Conservation (phyloP, 495 filamentous ascomycete genomes). For the Daldinia decipiens region DNA sequence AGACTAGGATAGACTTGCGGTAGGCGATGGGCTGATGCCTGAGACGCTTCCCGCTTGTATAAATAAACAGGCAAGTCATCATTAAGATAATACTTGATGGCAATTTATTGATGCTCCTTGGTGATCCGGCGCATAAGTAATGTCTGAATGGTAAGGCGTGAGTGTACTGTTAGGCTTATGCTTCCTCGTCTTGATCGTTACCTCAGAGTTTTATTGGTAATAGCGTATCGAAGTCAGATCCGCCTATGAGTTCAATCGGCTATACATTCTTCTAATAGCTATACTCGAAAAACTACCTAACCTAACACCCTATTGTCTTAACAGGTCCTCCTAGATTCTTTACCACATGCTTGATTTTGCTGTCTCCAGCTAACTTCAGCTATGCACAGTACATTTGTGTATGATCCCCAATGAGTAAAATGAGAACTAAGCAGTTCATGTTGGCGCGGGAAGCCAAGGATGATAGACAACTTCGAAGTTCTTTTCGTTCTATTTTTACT, state of each 20-base stretch:
- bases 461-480: neutral
- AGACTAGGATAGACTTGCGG: constrained; percentile 27
- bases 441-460: neutral
- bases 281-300: neutral
- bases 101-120: neutral
- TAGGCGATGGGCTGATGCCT: constrained; percentile 16
- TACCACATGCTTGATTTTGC: constrained; percentile 7
- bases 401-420: neutral
- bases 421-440: constrained; percentile 5
- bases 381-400: neutral
- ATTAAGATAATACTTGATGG: constrained; percentile 1
- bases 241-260: neutral
- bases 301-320: neutral
- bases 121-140: neutral
- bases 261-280: neutral
- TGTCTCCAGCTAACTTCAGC: neutral
- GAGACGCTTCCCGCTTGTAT: constrained; percentile 28
- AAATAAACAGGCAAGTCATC: constrained; percentile 8
- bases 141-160: neutral
- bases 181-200: neutral
- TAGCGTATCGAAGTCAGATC: too few relatives aligned
- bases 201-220: too few relatives aligned
- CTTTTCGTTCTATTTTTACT: neutral
- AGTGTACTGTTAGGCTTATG: neutral
- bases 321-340: neutral